These are phyloP conservation scores for Cryptosporidium canis DNA, from an alignment of 169 alveolate genomes.

Conservation along the genomic window DNA sequence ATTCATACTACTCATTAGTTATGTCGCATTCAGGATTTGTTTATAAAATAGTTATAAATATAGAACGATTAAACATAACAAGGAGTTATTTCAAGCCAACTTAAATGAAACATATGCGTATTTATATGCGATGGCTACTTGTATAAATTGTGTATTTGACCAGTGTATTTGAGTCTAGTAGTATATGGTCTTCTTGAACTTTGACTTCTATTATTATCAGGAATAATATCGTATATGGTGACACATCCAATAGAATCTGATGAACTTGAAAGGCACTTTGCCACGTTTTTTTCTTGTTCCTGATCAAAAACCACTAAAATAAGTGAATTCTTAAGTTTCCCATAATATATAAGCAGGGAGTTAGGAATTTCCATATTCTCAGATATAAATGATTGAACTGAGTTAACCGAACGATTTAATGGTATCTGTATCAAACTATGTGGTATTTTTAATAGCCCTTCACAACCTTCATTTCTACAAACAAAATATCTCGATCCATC, in stretches of 20 bases:
- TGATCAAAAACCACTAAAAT: slow-evolving; percentile 13
- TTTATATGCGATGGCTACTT: neutral
- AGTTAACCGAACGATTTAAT: slow-evolving; percentile 62
- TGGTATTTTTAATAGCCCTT: slow-evolving; percentile 73
- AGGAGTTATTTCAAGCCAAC: no score
- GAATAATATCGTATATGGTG: slow-evolving; percentile 20
- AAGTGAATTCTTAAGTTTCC: slow-evolving; percentile 46
- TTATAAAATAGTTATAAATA: no score
- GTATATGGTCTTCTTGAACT: slow-evolving; percentile 39
- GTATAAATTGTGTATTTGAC: neutral
- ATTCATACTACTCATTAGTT: no score
- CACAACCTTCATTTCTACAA: slow-evolving; percentile 63
- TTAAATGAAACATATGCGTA: no score
- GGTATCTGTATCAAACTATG: slow-evolving; percentile 75
- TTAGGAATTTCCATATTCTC: slow-evolving; percentile 30
- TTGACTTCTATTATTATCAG: neutral
- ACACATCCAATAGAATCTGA: slow-evolving; percentile 41
- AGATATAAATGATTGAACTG: slow-evolving; percentile 47
- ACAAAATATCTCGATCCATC: neutral
- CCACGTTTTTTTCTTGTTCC: slow-evolving; percentile 17
- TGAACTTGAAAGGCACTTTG: neutral
- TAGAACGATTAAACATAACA: no score
- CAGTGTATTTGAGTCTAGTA: slow-evolving; percentile 19
- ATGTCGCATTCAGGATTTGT: no score
- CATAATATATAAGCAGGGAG: slow-evolving; percentile 34